Evolutionary conservation across 805 yeast species (phyloP).

Genomic region (Metschnikowia baotianmanensis): DNA sequence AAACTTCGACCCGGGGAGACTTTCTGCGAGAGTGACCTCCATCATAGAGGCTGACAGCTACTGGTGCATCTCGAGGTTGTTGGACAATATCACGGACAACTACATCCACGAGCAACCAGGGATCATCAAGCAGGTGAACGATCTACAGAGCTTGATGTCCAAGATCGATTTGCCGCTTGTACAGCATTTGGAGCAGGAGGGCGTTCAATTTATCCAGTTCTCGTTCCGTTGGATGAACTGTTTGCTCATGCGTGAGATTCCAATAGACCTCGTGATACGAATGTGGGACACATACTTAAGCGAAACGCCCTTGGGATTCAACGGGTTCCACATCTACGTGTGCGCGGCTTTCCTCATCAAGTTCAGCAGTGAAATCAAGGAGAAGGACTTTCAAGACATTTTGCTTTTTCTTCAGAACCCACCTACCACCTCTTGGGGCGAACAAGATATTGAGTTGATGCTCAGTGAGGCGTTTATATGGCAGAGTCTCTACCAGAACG

Average conservation of each 20-base stretch:
- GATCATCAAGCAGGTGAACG: constrained; percentile 84
- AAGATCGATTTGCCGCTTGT: constrained; percentile 76
- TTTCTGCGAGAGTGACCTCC: constrained; percentile 59
- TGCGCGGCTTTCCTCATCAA: constrained; percentile 94
- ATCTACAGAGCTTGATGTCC: constrained; percentile 69
- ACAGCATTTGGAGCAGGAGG: constrained; percentile 73
- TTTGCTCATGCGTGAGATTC: constrained; percentile 88
- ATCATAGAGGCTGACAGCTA: constrained; percentile 92
- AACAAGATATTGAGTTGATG: constrained; percentile 85
- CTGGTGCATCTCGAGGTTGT: constrained; percentile 90
- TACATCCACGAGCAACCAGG: constrained; percentile 99
- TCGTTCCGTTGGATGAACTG: constrained; percentile 99
- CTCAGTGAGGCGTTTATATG: constrained; percentile 95
- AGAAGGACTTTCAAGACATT: constrained; percentile 92
- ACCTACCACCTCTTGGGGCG: constrained; percentile 84
- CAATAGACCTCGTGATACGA: constrained; percentile 72
- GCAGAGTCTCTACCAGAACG: constrained; percentile 90
- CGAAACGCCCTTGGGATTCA: constrained; percentile 75
- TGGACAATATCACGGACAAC: constrained; percentile 95
- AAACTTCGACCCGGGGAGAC: constrained; percentile 55
- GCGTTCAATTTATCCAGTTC: constrained; percentile 92
- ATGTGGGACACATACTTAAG: constrained; percentile 97
- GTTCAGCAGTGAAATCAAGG: constrained; percentile 74
- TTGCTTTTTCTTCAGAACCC: constrained; percentile 87
- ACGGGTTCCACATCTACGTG: constrained; percentile 91